Percentiles rank a stretch among this genome's conserved stretches.
Conservation (phyloP, 169 alveolate genomes). For the Pseudocohnilembus persalinus region DNA sequence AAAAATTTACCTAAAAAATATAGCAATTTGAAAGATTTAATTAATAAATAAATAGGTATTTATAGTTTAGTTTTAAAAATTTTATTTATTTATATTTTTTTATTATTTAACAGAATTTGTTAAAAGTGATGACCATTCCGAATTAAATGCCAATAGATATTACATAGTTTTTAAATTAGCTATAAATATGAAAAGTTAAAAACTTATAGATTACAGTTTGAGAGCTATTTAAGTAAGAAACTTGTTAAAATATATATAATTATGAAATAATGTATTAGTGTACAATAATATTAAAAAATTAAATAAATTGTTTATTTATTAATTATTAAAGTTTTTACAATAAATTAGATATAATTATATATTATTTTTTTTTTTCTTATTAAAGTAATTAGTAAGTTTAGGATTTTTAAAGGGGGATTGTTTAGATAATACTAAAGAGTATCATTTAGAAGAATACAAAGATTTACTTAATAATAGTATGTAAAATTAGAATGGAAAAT, state of each 20-base stretch:
- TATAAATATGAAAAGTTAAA: conserved; percentile 1
- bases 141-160: conserved; percentile 14
- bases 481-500: neutral
- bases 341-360: neutral
- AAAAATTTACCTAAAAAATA: conserved; percentile 28
- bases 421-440: conserved; percentile 12
- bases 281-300: neutral
- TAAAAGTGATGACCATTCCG: neutral
- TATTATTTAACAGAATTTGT: neutral
- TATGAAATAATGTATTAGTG: too few relatives aligned
- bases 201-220: conserved; percentile 3
- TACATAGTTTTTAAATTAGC: conserved; percentile 17
- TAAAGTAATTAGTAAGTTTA: conserved; percentile 1
- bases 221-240: conserved; percentile 15
- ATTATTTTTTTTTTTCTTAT: neutral
- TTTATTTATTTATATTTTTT: too few relatives aligned
- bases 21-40: neutral
- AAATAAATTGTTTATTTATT: neutral
- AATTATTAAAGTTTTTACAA: neutral
- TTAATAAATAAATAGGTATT: neutral
- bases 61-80: neutral
- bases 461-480: neutral
- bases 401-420: conserved; percentile 21
- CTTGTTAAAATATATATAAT: too few relatives aligned
- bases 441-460: conserved; percentile 26